These are phyloP conservation scores for Suhomyces chickasaworum DNA, from an alignment of 1,139 yeast genomes.

Conservation along the genomic window DNA sequence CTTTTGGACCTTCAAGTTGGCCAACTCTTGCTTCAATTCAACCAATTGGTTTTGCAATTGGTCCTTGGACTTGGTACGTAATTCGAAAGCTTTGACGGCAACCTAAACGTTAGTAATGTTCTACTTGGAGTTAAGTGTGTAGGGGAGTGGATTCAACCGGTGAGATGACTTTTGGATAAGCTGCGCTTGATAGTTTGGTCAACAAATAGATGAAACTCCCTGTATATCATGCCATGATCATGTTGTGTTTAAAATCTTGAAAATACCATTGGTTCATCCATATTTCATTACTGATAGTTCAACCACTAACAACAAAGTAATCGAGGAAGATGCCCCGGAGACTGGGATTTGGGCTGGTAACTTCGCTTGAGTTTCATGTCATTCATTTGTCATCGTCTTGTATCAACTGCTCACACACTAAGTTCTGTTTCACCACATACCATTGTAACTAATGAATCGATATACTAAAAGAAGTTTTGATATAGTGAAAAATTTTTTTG, in stretches of 20 bases:
- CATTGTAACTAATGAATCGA: slow-evolving; percentile 26
- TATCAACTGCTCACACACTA: slow-evolving; percentile 1
- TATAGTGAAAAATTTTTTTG: slow-evolving; percentile 20
- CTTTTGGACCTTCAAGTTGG: slow-evolving; percentile 95
- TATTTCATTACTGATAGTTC: too few relatives aligned
- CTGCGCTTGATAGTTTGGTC: too few relatives aligned
- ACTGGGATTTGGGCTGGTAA: not conserved
- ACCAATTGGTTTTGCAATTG: slow-evolving; percentile 93
- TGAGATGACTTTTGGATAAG: too few relatives aligned
- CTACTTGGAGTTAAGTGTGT: not conserved
- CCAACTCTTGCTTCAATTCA: slow-evolving; percentile 96
- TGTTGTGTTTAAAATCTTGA: too few relatives aligned
- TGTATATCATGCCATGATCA: too few relatives aligned
- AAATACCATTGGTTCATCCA: too few relatives aligned
- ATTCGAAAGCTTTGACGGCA: slow-evolving; percentile 93
- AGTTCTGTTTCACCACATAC: slow-evolving; percentile 21
- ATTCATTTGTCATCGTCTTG: not conserved
- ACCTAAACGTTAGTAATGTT: slow-evolving; percentile 53
- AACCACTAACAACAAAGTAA: not conserved
- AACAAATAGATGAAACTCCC: too few relatives aligned
- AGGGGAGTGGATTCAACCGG: not conserved
- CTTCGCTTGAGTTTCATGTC: not conserved
- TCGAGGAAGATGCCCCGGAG: not conserved
- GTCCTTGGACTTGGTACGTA: slow-evolving; percentile 96
- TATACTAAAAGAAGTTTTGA: slow-evolving; percentile 16